A percentile compares a stretch with the other conserved stretches of the same genome.
Conservation (phyloP, 73 alveolate genomes). For the Strombidium stylifer region DNA sequence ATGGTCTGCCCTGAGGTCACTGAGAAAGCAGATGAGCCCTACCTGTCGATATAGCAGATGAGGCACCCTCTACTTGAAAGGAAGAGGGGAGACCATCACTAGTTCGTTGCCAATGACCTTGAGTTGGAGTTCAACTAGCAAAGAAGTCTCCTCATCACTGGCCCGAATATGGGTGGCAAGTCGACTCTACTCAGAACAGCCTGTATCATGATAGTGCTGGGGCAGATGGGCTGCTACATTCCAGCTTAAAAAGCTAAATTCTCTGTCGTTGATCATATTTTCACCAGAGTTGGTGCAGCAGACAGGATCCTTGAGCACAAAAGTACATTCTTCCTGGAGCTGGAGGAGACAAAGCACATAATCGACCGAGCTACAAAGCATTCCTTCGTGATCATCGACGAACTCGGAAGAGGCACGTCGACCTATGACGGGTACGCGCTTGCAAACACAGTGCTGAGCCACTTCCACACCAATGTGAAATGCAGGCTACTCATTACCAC, state of each 20-base stretch:
- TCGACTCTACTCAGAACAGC: conserved; percentile 86
- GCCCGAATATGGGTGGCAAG: conserved; percentile 98
- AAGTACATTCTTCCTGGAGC: conserved; percentile 89
- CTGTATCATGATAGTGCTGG: conserved; percentile 81
- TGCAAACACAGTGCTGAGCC: conserved; percentile 79
- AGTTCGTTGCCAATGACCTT: conserved; percentile 66
- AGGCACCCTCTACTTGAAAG: conserved; percentile 17
- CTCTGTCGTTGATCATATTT: conserved; percentile 87
- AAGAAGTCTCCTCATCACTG: conserved; percentile 69
- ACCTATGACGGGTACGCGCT: conserved; percentile 94
- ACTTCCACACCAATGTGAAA: background rate
- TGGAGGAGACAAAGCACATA: conserved; percentile 91
- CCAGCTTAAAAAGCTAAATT: conserved; percentile 83
- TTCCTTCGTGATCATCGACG: conserved; percentile 94
- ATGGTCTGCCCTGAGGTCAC: conserved; percentile 16
- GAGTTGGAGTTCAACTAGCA: conserved; percentile 39
- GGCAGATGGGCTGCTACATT: conserved; percentile 92
- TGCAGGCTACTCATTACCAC: conserved; percentile 77
- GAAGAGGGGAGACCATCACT: too few species aligned
- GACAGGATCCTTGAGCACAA: conserved; percentile 87
- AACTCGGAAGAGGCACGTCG: conserved; percentile 97
- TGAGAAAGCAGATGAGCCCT: background rate
- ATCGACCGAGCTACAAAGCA: conserved; percentile 72
- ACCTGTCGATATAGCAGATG: background rate
- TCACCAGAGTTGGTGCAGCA: conserved; percentile 92